phyloP scores from a whole-genome alignment of 2,329 filamentous ascomycete species.

The Didymella exigua region DNA sequence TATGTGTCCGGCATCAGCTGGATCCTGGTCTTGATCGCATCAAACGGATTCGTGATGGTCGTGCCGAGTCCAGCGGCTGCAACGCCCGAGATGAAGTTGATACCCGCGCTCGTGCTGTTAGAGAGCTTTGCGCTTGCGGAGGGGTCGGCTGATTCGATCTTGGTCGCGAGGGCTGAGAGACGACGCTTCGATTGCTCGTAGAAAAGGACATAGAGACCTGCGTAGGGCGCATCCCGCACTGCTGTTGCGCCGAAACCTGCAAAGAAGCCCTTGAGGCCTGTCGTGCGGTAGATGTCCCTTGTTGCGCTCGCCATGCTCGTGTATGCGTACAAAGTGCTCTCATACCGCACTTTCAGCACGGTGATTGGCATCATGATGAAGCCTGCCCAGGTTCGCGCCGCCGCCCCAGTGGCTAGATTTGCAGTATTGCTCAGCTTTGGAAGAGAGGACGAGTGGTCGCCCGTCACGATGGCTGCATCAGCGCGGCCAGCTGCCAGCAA shows the following conservation, averaged over 20 bases:
- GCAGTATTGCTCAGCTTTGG: constrained; percentile 82
- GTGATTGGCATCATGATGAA: constrained; percentile 95
- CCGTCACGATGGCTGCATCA: constrained; percentile 18
- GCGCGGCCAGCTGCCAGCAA: constrained; percentile 26
- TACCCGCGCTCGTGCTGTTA: constrained; percentile 60
- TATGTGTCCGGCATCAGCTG: constrained; percentile 87
- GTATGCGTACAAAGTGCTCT: constrained; percentile 86
- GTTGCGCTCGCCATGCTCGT: constrained; percentile 74
- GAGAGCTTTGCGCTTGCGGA: constrained; percentile 28
- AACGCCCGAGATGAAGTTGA: constrained; percentile 86
- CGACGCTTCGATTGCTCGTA: constrained; percentile 83
- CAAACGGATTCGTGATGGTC: constrained; percentile 92
- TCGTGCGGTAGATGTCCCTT: constrained; percentile 72
- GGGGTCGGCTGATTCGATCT: constrained; percentile 31
- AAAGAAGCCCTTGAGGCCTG: constrained; percentile 86
- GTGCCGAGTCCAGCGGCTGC: constrained; percentile 83
- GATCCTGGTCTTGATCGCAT: constrained; percentile 92
- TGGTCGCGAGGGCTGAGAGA: constrained; percentile 51
- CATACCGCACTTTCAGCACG: constrained; percentile 94
- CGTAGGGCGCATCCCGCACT: constrained; percentile 93
- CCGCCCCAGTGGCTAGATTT: constrained; percentile 84
- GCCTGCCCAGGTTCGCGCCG: constrained; percentile 83
- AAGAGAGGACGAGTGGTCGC: constrained; percentile 68
- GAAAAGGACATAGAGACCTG: constrained; percentile 89
- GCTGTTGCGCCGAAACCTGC: constrained; percentile 93